These are phyloP conservation scores for Stipa capillata DNA, from an alignment of 176 grass and related monocot species.

Conservation along the genomic window DNA sequence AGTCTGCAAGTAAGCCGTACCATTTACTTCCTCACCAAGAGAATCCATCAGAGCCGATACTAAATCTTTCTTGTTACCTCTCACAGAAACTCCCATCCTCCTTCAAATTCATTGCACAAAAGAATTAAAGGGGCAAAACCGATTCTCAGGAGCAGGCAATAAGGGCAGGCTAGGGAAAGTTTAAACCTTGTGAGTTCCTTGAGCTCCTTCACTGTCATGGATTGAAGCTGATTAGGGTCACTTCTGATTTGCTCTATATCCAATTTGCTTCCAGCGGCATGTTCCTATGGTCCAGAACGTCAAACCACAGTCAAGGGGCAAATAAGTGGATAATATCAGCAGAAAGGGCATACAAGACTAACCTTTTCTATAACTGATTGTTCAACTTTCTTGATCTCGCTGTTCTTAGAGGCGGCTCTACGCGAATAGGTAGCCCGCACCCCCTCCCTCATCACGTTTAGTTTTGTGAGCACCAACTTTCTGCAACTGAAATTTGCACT, in stretches of 20 bases:
- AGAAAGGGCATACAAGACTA: neutral
- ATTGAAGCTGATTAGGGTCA: conserved; percentile 53
- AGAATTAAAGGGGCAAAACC: neutral
- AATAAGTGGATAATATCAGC: neutral
- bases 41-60: conserved; percentile 53
- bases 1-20: conserved; percentile 27
- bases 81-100: conserved; percentile 52
- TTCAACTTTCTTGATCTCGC: conserved; percentile 25
- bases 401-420: conserved; percentile 30
- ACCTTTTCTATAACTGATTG: conserved; percentile 35
- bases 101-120: conserved; percentile 30
- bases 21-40: conserved; percentile 26
- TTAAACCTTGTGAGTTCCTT: conserved; percentile 58
- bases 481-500: conserved; percentile 12
- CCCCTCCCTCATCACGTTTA: conserved; percentile 25
- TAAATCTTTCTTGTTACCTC: conserved; percentile 79
- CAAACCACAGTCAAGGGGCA: neutral
- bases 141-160: neutral
- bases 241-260: conserved; percentile 43
- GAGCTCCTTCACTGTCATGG: conserved; percentile 79
- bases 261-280: conserved; percentile 30
- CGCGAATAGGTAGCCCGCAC: conserved; percentile 32
- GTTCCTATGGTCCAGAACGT: conserved; percentile 33
- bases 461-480: conserved; percentile 19
- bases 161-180: neutral